Conservation (phyloP, 2,329 filamentous ascomycete genomes). For the Teratosphaeria zuluensis region DNA sequence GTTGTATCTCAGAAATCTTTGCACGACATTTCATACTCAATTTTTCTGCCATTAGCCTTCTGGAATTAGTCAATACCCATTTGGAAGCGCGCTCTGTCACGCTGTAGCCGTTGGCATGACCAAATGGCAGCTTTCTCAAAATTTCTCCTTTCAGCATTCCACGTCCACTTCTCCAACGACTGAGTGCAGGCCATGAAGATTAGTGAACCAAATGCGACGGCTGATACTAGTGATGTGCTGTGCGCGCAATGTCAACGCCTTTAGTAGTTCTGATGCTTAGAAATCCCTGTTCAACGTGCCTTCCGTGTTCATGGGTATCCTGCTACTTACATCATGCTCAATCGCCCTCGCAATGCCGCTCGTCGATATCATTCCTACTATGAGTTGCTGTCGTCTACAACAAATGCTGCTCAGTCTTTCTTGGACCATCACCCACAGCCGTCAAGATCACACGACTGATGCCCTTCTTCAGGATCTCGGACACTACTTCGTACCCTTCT, state of each 20-base stretch:
- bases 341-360: too few relatives aligned
- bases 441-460: constrained; percentile 87
- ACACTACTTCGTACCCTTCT: constrained; percentile 52
- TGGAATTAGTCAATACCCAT: too few relatives aligned
- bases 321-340: not conserved
- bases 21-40: too few relatives aligned
- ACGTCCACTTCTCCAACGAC: too few relatives aligned
- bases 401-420: constrained; percentile 58
- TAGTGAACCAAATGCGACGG: not conserved
- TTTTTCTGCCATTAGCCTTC: too few relatives aligned
- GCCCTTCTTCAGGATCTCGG: constrained; percentile 55
- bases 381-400: not conserved
- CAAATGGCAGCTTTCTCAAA: too few relatives aligned
- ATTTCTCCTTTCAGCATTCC: too few relatives aligned
- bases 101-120: too few relatives aligned
- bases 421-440: constrained; percentile 78
- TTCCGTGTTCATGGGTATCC: not conserved
- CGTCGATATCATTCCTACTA: not conserved
- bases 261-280: not conserved
- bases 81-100: too few relatives aligned
- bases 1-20: not conserved
- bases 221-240: not conserved
- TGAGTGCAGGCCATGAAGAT: not conserved
- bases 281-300: not conserved
- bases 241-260: not conserved